phyloP scores from a whole-genome alignment of 495 filamentous ascomycete species.

The Thermochaetoides thermophila region DNA sequence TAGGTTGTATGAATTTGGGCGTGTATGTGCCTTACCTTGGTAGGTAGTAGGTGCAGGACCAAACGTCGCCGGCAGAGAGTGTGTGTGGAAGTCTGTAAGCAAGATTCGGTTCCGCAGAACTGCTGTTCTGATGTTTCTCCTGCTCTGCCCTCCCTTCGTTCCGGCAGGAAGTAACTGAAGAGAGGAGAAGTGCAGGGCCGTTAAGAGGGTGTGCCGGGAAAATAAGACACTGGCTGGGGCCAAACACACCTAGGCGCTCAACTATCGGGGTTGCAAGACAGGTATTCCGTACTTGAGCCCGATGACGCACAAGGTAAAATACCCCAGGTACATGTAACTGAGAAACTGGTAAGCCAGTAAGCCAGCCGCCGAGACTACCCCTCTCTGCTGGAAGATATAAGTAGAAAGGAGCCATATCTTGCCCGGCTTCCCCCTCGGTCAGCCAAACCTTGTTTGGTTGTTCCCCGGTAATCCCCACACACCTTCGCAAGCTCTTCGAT shows the following conservation, averaged over 20 bases:
- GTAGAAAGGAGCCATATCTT: background rate
- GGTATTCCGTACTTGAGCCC: background rate
- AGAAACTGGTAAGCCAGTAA: too few species aligned
- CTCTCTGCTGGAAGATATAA: too few species aligned
- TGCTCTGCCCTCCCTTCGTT: background rate
- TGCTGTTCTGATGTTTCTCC: background rate
- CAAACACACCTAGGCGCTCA: conserved; percentile 20
- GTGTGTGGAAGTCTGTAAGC: background rate
- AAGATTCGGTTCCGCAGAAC: too few species aligned
- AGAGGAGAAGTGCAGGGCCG: conserved; percentile 2
- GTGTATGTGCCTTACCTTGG: background rate
- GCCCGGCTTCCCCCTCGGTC: background rate
- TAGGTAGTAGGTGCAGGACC: too few species aligned
- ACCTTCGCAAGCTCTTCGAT: background rate
- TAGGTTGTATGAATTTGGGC: too few species aligned
- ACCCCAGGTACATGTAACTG: too few species aligned
- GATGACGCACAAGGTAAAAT: conserved; percentile 21
- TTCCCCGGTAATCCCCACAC: background rate
- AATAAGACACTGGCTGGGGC: conserved; percentile 15
- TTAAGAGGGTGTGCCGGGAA: conserved; percentile 15
- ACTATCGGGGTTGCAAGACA: background rate
- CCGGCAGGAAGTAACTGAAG: background rate
- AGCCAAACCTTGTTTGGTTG: background rate
- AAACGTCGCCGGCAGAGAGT: too few species aligned
- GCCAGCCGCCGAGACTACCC: too few species aligned